Percentiles rank a stretch among this genome's conserved stretches.
Conservation (phyloP, 2,329 filamentous ascomycete species). For the Chaetomiaceae sp. region DNA sequence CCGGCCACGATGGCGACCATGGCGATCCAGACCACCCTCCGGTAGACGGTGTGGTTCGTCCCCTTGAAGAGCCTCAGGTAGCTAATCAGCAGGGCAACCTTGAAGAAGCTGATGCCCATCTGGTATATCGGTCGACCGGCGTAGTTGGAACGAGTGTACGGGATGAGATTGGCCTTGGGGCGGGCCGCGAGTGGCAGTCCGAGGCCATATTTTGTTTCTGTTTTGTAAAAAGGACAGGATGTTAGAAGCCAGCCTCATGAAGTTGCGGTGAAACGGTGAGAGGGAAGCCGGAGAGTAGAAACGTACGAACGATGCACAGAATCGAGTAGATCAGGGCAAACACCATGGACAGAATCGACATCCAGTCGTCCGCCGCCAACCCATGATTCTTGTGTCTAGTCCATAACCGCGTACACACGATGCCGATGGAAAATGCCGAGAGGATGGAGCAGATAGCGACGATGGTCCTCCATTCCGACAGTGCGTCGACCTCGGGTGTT, state of each 20-base stretch:
- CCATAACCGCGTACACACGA: constrained; percentile 39
- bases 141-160: constrained; percentile 48
- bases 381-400: constrained; percentile 40
- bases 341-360: constrained; percentile 36
- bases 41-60: constrained; percentile 42
- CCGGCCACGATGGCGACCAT: constrained; percentile 41
- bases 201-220: constrained; percentile 50
- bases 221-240: not conserved
- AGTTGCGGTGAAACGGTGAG: not conserved
- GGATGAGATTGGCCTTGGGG: constrained; percentile 39
- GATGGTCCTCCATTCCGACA: constrained; percentile 46
- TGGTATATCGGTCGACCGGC: constrained; percentile 51
- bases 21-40: constrained; percentile 40
- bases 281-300: no score
- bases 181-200: constrained; percentile 42
- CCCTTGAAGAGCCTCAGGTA: constrained; percentile 47
- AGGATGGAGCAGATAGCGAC: constrained; percentile 44
- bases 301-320: constrained; percentile 46
- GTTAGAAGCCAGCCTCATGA: not conserved
- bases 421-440: constrained; percentile 38
- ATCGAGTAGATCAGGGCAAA: constrained; percentile 47
- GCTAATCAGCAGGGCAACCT: constrained; percentile 48
- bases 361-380: constrained; percentile 45
- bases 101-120: constrained; percentile 52
- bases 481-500: constrained; percentile 40